A percentile compares a stretch with the other conserved stretches of the same genome.
Conservation (phyloP, 1,284 basidiomycete species). For the Ganoderma lingzhi region DNA sequence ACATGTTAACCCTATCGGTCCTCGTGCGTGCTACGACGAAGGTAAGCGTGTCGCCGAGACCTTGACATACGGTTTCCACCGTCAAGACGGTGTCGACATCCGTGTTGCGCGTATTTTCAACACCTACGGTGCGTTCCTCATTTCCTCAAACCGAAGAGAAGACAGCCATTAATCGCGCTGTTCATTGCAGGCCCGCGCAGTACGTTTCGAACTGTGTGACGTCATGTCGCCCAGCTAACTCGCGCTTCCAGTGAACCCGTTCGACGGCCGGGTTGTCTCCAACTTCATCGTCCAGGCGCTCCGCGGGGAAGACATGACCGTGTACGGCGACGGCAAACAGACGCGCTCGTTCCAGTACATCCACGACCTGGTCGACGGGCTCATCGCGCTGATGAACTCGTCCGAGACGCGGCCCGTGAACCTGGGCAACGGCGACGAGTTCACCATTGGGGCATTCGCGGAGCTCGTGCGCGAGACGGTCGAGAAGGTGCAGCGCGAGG, state of each 20-base stretch:
- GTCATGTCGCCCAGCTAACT: neutral
- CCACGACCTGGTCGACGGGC: slow-evolving; percentile 82
- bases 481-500: slow-evolving; percentile 88
- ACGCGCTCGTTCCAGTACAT: slow-evolving; percentile 98
- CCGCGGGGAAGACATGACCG: slow-evolving; percentile 94
- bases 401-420: slow-evolving; percentile 92
- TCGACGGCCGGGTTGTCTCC: slow-evolving; percentile 96
- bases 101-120: slow-evolving; percentile 98
- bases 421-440: slow-evolving; percentile 94
- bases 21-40: slow-evolving; percentile 98
- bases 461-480: slow-evolving; percentile 89
- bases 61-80: slow-evolving; percentile 92
- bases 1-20: slow-evolving; percentile 97
- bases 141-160: neutral
- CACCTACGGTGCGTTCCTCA: slow-evolving; percentile 66
- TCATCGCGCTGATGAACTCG: slow-evolving; percentile 94
- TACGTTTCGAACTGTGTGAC: slow-evolving; percentile 39
- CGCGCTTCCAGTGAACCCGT: slow-evolving; percentile 83
- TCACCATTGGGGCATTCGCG: slow-evolving; percentile 92
- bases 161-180: neutral
- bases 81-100: slow-evolving; percentile 95
- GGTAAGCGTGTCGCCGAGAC: slow-evolving; percentile 97
- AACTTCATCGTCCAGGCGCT: slow-evolving; percentile 99
- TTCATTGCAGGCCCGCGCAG: slow-evolving; percentile 53
- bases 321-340: slow-evolving; percentile 96